Evolutionary conservation across 2,329 filamentous ascomycete genomes (phyloP), one percentile per base, ranked within the genome.

Genomic region (Calonectria pauciramosa): DNA sequence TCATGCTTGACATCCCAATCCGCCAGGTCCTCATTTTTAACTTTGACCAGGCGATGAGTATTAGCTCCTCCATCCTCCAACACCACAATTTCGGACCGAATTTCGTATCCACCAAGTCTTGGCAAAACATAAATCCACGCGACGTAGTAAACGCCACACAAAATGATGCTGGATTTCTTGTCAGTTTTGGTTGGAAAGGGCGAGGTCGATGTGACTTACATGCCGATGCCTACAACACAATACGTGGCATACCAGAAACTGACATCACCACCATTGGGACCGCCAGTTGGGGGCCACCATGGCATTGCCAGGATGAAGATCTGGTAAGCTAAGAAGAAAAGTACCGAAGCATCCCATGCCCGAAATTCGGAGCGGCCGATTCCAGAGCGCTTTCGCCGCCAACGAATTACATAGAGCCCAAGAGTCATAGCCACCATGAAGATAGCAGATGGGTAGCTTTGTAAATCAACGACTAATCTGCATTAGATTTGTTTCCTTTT

Each of bases 181-280:
- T 49, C 0, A 20, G 49, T 9, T 63, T 32, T 52, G 28, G 6
- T 34, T 1, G 4, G 20, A 20, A 4, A 14, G 1, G 1, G 14
- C 4, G 9, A 4, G 2, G 1, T 10, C 2, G 1, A 7, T 36
- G 18, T 20, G 4, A 90, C 90, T 88, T 86, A 92, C 90, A 94
- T 89, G 30, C 83, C 92, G 71, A 95, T 88, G 0, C 93, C 93
- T 0, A 91, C 89, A 1, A 92, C 90, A 26, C 90, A 89, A 78
- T 95, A 95, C 0, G 93, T 94, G 2, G 89, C 93, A 77, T 95
- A 95, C 91, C 92, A 95, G 83, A 95, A 95, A 69, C 90, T 93
- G 5, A 94, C 93, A 71, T 93, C 90, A 0, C 93, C 93, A 0
- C 89, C 91, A 63, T 89, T 88, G 0, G 86, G 85, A 0, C 93